Conservation (phyloP, 257 asterid genomes). For the Solanum rostratum region DNA sequence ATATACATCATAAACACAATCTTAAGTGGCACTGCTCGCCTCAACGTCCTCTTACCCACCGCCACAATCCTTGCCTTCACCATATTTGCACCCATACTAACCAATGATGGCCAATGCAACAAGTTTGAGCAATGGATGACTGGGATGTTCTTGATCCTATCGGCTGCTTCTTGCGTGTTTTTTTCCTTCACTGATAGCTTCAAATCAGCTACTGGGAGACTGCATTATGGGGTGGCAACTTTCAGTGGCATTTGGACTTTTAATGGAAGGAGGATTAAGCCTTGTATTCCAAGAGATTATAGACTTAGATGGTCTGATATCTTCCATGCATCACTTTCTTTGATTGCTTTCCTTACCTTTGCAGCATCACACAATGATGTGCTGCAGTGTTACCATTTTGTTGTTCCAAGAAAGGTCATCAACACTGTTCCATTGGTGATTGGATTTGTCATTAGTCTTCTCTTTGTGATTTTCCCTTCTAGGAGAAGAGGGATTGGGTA, state of each 20-base stretch:
- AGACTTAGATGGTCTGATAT: constrained; percentile 40
- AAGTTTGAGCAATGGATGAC: constrained; percentile 26
- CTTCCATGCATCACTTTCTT: constrained; percentile 36
- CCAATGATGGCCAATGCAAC: constrained; percentile 45
- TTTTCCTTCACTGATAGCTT: constrained; percentile 50
- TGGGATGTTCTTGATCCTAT: constrained; percentile 25
- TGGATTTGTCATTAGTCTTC: constrained; percentile 33
- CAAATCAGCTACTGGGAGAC: constrained; percentile 30
- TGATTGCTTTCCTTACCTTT: constrained; percentile 39
- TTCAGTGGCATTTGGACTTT: constrained; percentile 36
- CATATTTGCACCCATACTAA: constrained; percentile 37
- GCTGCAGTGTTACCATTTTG: constrained; percentile 31
- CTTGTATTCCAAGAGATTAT: constrained; percentile 21
- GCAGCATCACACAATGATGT: constrained; percentile 42
- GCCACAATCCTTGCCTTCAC: constrained; percentile 54
- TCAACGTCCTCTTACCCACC: constrained; percentile 46
- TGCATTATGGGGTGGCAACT: constrained; percentile 53
- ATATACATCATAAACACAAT: constrained; percentile 36
- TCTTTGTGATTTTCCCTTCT: constrained; percentile 54
- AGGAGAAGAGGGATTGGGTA: constrained; percentile 54
- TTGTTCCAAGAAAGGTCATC: constrained; percentile 26
- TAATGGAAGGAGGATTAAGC: constrained; percentile 34
- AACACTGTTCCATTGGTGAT: constrained; percentile 33
- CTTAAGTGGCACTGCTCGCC: constrained; percentile 45
- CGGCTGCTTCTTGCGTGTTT: constrained; percentile 34